phyloP scores from a whole-genome alignment of 768 basidiomycete genomes.

The Leccinum variicolor region DNA sequence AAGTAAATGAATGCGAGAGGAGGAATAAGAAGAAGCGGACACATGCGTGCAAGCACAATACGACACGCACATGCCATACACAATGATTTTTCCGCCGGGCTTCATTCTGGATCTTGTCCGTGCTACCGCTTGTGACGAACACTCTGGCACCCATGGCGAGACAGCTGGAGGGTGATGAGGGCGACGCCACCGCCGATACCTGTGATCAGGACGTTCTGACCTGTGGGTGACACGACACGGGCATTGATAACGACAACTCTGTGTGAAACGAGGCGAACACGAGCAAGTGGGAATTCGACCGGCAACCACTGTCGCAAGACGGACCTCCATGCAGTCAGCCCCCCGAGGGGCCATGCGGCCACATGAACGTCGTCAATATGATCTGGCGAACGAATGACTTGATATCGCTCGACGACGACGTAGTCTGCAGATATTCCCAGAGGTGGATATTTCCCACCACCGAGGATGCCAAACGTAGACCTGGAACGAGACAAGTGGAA shows the following conservation, averaged over 20 bases:
- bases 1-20: slow-evolving; percentile 3
- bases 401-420: slow-evolving; percentile 65
- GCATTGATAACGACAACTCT: slow-evolving; percentile 69
- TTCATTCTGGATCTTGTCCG: slow-evolving; percentile 64
- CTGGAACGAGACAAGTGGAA: neutral
- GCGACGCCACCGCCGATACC: slow-evolving; percentile 87
- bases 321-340: slow-evolving; percentile 83
- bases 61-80: slow-evolving; percentile 57
- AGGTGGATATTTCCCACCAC: slow-evolving; percentile 49
- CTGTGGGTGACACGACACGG: slow-evolving; percentile 50
- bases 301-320: slow-evolving; percentile 9
- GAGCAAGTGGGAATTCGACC: neutral
- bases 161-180: slow-evolving; percentile 66
- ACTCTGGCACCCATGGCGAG: slow-evolving; percentile 73
- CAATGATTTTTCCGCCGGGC: slow-evolving; percentile 54
- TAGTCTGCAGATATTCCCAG: slow-evolving; percentile 78
- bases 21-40: neutral
- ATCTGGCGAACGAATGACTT: slow-evolving; percentile 61
- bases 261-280: slow-evolving; percentile 25
- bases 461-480: slow-evolving; percentile 62
- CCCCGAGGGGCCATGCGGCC: slow-evolving; percentile 76
- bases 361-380: slow-evolving; percentile 67
- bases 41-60: neutral
- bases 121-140: slow-evolving; percentile 75
- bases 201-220: slow-evolving; percentile 75